Evolutionary conservation across 2,329 filamentous ascomycete genomes (phyloP).

Genomic region (Ophidiomyces ophidiicola): DNA sequence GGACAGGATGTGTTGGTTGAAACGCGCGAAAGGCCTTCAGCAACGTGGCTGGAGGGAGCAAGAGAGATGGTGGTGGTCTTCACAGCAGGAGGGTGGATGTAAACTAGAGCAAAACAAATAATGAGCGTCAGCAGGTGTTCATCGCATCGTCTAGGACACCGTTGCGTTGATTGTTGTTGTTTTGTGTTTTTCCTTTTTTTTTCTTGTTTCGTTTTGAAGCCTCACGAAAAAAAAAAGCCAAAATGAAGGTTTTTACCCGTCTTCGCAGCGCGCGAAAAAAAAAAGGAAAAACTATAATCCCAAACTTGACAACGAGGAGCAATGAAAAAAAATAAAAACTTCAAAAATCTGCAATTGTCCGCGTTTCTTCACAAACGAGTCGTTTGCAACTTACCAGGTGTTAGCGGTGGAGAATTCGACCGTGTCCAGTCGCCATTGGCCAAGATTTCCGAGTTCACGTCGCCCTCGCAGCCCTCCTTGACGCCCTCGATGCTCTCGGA

Average conservation of each 20-base stretch:
- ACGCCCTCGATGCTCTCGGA: constrained; percentile 54
- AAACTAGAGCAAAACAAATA: constrained; percentile 37
- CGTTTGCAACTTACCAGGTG: constrained; percentile 58
- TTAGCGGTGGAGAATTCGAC: constrained; percentile 72
- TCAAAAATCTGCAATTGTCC: constrained; percentile 3
- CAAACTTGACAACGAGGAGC: neutral
- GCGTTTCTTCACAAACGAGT: constrained; percentile 1
- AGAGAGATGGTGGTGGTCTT: constrained; percentile 26
- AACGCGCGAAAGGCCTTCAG: constrained; percentile 29
- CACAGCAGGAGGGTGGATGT: constrained; percentile 55
- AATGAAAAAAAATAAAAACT: neutral
- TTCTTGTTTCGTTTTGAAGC: neutral
- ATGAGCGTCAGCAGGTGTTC: neutral
- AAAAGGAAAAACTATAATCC: neutral
- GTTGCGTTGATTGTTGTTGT: neutral
- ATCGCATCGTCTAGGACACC: neutral
- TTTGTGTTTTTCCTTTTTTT: neutral
- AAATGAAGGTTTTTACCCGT: no score
- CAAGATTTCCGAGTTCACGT: constrained; percentile 59
- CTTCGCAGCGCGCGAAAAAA: no score
- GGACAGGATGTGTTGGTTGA: constrained; percentile 59
- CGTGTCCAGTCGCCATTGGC: constrained; percentile 63
- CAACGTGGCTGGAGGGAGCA: constrained; percentile 10
- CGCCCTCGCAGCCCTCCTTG: constrained; percentile 60
- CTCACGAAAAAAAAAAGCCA: no score